Conservation (phyloP, 371 early-diverging fungal genomes). For the Mortierella polycephala region DNA sequence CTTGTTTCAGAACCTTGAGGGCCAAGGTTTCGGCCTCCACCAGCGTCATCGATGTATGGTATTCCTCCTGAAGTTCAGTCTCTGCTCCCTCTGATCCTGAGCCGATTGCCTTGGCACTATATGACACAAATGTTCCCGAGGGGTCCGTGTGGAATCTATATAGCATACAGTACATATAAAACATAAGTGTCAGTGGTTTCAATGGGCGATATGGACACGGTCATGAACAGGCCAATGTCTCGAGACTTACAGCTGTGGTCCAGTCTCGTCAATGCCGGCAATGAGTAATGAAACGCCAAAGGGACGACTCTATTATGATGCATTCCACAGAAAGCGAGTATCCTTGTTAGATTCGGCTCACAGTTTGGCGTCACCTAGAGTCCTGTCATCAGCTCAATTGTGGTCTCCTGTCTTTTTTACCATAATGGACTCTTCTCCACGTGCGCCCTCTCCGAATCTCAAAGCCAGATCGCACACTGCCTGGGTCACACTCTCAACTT, state of each 20-base stretch:
- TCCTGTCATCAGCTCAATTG: no score
- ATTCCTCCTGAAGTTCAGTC: constrained; percentile 96
- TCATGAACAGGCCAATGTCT: neutral
- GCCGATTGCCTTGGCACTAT: constrained; percentile 97
- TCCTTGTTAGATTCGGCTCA: no score
- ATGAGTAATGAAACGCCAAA: constrained; percentile 99
- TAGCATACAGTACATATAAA: neutral
- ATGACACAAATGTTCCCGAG: constrained; percentile 94
- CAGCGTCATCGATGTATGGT: constrained; percentile 88
- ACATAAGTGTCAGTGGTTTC: constrained; percentile 1
- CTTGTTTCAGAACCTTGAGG: constrained; percentile 97
- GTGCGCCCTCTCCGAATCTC: constrained; percentile 96
- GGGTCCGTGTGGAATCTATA: constrained; percentile 93
- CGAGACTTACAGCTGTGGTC: constrained; percentile 93
- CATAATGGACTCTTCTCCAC: constrained; percentile 97
- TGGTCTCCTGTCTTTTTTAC: constrained; percentile 52
- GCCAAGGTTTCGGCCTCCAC: constrained; percentile 90
- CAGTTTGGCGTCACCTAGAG: no score
- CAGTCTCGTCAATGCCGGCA: constrained; percentile 97
- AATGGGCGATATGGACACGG: no score
- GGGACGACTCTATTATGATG: constrained; percentile 84
- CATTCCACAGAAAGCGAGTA: neutral
- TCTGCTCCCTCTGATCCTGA: constrained; percentile 99
- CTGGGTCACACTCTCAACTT: constrained; percentile 97
- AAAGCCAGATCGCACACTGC: constrained; percentile 97